Conservation (phyloP, 192 early-diverging fungal genomes). For the Coemansia sp. region DNA sequence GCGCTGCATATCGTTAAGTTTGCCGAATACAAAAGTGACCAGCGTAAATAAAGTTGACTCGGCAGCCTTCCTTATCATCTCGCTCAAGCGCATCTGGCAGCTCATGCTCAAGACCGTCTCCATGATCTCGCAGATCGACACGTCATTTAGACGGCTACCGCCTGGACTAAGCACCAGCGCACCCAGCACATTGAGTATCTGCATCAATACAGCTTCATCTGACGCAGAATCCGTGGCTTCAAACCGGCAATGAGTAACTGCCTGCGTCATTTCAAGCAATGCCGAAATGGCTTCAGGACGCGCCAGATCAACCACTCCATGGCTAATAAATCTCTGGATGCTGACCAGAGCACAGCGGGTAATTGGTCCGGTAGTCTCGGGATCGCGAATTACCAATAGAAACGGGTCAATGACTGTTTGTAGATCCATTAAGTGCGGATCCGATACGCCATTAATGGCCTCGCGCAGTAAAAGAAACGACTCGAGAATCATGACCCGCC, state of each 20-base stretch:
- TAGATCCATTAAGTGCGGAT: constrained; percentile 63
- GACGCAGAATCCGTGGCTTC: constrained; percentile 90
- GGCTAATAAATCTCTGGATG: constrained; percentile 86
- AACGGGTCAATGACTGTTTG: constrained; percentile 82
- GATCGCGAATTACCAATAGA: constrained; percentile 85
- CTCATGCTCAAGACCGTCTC: constrained; percentile 97
- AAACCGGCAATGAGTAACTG: constrained; percentile 95
- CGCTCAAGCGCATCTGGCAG: constrained; percentile 88
- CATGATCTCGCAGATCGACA: constrained; percentile 94
- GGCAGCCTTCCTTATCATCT: constrained; percentile 48
- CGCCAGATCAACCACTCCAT: constrained; percentile 65
- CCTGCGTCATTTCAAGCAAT: constrained; percentile 56
- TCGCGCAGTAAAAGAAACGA: constrained; percentile 43
- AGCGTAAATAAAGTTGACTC: constrained; percentile 51
- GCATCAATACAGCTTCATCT: constrained; percentile 90
- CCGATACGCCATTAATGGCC: constrained; percentile 46
- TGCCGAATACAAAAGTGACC: constrained; percentile 49
- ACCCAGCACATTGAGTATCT: constrained; percentile 81
- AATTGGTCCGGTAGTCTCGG: constrained; percentile 93
- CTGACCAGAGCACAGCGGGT: constrained; percentile 86
- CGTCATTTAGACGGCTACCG: constrained; percentile 74
- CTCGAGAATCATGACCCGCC: constrained; percentile 42
- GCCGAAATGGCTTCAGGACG: constrained; percentile 24
- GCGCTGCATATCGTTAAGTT: constrained; percentile 19
- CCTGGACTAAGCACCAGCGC: constrained; percentile 72